Conservation (phyloP, 73 alveolate species). For the Strombidium stylifer region DNA sequence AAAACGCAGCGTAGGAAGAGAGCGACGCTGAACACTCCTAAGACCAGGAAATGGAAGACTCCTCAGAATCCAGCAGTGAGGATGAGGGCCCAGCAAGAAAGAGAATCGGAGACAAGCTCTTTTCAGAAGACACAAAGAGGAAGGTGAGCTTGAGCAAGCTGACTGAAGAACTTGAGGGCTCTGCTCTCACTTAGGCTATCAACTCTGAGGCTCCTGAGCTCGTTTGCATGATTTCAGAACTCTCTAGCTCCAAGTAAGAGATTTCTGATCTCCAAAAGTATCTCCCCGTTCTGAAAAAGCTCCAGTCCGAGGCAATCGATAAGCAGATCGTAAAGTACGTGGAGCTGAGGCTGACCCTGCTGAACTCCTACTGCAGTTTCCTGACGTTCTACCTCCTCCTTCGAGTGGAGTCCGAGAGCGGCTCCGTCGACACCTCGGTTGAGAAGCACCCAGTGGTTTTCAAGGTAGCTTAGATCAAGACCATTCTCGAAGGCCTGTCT, state of each 20-base stretch:
- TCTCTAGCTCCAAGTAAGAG: too few species aligned
- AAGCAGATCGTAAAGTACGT: conserved; percentile 11
- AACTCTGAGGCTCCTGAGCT: too few species aligned
- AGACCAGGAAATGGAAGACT: background rate
- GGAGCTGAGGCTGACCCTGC: conserved; percentile 28
- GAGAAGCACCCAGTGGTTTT: conserved; percentile 27
- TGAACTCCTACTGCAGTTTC: conserved; percentile 32
- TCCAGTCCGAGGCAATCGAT: too few species aligned
- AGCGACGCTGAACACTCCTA: conserved; percentile 9
- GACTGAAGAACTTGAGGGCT: background rate
- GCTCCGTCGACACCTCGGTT: background rate
- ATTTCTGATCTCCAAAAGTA: too few species aligned
- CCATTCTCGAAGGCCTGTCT: background rate
- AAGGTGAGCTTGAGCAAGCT: background rate
- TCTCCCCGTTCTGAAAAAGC: too few species aligned
- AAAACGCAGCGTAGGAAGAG: conserved; percentile 1
- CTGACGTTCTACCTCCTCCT: conserved; percentile 30
- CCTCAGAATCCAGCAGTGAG: too few species aligned
- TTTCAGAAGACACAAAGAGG: conserved; percentile 11
- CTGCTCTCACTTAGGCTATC: too few species aligned
- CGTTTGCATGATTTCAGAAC: too few species aligned
- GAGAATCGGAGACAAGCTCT: conserved; percentile 15
- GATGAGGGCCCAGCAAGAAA: background rate
- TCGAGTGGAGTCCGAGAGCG: background rate
- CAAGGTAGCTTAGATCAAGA: conserved; percentile 8